phyloP scores from a whole-genome alignment of 2,329 filamentous ascomycete species.

The Lasiodiplodia sp. region DNA sequence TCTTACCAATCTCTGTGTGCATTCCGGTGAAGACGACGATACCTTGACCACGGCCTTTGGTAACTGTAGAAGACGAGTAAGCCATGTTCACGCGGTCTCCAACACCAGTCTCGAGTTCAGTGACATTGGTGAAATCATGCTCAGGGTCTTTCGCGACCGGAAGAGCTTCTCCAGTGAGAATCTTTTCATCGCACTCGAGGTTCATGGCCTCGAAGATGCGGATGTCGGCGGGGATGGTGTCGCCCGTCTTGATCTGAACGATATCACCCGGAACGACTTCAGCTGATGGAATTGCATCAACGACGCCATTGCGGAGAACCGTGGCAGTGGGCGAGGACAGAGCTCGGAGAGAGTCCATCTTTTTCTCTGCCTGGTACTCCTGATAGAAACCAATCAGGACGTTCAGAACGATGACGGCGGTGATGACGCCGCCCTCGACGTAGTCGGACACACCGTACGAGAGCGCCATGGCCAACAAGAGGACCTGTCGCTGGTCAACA shows the following conservation, averaged over 20 bases:
- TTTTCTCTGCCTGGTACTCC: conserved; percentile 55
- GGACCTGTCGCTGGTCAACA: conserved; percentile 60
- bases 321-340: conserved; percentile 49
- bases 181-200: conserved; percentile 76
- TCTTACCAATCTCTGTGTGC: conserved; percentile 77
- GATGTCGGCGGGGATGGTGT: conserved; percentile 72
- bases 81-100: conserved; percentile 75
- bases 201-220: conserved; percentile 72
- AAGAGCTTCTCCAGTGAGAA: conserved; percentile 76
- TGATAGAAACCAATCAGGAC: conserved; percentile 65
- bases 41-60: conserved; percentile 72
- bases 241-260: conserved; percentile 56
- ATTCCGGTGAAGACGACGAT: conserved; percentile 75
- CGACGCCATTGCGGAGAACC: conserved; percentile 46
- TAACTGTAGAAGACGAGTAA: conserved; percentile 76
- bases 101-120: conserved; percentile 57
- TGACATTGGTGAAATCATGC: conserved; percentile 58
- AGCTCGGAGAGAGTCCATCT: conserved; percentile 50
- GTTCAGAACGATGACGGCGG: conserved; percentile 71
- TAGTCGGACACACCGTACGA: conserved; percentile 70
- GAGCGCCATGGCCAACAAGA: conserved; percentile 75
- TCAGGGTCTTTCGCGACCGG: conserved; percentile 70
- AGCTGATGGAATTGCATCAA: conserved; percentile 46
- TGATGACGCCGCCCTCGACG: conserved; percentile 69
- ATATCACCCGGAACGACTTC: conserved; percentile 51